A percentile compares a stretch with the other conserved stretches of the same genome.
phyloP scores from a whole-genome alignment of 2,329 filamentous ascomycete species.

The Cadophora sp. region DNA sequence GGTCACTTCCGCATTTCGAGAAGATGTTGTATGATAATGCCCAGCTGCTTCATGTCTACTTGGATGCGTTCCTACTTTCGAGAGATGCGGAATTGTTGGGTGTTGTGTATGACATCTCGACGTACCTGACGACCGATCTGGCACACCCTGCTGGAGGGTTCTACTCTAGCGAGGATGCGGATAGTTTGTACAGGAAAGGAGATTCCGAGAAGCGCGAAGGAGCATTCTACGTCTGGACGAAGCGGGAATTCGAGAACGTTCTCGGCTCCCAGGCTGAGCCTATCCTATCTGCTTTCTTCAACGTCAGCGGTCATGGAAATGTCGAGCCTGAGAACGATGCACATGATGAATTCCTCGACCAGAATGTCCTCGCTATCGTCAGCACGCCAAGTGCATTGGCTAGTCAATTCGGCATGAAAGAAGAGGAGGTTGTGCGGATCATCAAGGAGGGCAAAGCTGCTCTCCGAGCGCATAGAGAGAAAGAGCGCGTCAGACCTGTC shows the following conservation, averaged over 20 bases:
- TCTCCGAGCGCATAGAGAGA: conserved; percentile 74
- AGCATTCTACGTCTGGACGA: conserved; percentile 93
- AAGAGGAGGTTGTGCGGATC: conserved; percentile 71
- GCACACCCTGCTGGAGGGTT: conserved; percentile 75
- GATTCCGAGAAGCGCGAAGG: conserved; percentile 88
- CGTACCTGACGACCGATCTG: conserved; percentile 84
- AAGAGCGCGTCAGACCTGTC: conserved; percentile 75
- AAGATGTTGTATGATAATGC: conserved; percentile 96
- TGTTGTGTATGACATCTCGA: conserved; percentile 80
- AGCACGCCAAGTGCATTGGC: conserved; percentile 73
- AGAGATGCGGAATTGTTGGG: conserved; percentile 74
- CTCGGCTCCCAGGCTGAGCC: conserved; percentile 72
- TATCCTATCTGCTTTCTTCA: conserved; percentile 84
- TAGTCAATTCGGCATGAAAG: conserved; percentile 74
- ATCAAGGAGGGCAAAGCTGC: conserved; percentile 72
- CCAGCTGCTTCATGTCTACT: conserved; percentile 80
- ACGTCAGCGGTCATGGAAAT: conserved; percentile 84
- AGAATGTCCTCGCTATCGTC: conserved; percentile 83
- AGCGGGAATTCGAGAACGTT: conserved; percentile 82
- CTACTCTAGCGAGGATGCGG: conserved; percentile 87
- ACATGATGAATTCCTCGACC: conserved; percentile 92
- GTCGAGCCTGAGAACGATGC: conserved; percentile 82
- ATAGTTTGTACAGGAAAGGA: conserved; percentile 76
- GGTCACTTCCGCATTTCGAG: conserved; percentile 95
- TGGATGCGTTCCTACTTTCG: conserved; percentile 77